Conservation (phyloP, 805 yeast species). For the Saturnispora quitensis region DNA sequence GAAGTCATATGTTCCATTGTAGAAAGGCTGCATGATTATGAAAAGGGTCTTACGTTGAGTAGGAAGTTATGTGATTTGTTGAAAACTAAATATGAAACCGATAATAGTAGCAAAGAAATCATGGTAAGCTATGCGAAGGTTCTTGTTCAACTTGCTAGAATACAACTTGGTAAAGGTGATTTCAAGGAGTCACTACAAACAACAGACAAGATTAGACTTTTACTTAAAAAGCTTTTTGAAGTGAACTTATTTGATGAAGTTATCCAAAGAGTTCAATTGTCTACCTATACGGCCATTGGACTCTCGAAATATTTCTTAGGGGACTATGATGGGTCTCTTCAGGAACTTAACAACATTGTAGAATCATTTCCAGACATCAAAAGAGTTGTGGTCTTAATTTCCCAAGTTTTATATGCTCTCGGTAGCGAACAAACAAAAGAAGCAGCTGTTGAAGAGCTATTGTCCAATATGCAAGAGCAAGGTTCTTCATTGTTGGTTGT, state of each 20-base stretch:
- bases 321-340: conserved; percentile 57
- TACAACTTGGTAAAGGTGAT: conserved; percentile 50
- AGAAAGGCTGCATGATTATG: conserved; percentile 65
- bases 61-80: conserved; percentile 36
- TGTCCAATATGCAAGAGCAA: conserved; percentile 47
- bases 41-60: conserved; percentile 42
- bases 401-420: conserved; percentile 72
- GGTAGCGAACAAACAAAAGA: conserved; percentile 69
- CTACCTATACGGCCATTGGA: conserved; percentile 66
- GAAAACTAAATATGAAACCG: conserved; percentile 15
- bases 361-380: conserved; percentile 46
- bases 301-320: conserved; percentile 55
- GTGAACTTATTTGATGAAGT: conserved; percentile 28
- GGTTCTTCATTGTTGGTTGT: conserved; percentile 65
- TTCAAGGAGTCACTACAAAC: conserved; percentile 52
- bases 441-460: conserved; percentile 79
- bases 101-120: conserved; percentile 17
- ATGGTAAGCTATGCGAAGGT: conserved; percentile 46
- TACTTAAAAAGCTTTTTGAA: conserved; percentile 31
- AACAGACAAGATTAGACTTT: conserved; percentile 46
- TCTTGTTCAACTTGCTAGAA: conserved; percentile 64
- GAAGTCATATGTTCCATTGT: conserved; percentile 44
- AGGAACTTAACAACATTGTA: conserved; percentile 58
- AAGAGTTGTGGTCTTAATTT: conserved; percentile 59
- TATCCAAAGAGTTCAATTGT: conserved; percentile 32